Conservation (phyloP, 306 rosid genomes). For the Corylus heterophylla region DNA sequence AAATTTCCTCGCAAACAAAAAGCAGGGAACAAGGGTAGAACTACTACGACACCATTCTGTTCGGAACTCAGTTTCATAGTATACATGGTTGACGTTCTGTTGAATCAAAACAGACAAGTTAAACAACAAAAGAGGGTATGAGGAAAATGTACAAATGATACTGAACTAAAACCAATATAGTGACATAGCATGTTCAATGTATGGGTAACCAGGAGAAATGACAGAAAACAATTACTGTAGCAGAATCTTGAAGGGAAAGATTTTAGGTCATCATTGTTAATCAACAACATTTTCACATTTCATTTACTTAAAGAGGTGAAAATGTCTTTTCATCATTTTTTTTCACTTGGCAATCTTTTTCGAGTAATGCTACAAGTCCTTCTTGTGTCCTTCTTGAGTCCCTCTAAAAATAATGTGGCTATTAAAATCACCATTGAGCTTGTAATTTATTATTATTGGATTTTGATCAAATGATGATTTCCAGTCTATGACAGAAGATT, state of each 20-base stretch:
- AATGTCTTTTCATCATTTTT: background rate
- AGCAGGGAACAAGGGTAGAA: conserved; percentile 72
- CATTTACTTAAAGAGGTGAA: background rate
- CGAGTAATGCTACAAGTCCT: no score
- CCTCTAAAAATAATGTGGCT: no score
- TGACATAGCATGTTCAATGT: background rate
- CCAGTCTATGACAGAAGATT: conserved; percentile 59
- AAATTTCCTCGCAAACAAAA: conserved; percentile 88
- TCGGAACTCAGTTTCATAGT: conserved; percentile 76
- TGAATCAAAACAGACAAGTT: conserved; percentile 8
- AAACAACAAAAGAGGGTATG: conserved; percentile 8
- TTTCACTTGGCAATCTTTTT: background rate
- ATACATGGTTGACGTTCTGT: conserved; percentile 81
- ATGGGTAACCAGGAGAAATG: no score
- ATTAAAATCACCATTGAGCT: no score
- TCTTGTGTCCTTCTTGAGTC: no score
- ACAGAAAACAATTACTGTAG: no score
- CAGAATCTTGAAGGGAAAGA: no score
- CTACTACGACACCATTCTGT: conserved; percentile 88
- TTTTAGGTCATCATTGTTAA: no score
- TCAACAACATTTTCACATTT: background rate
- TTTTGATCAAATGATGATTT: no score
- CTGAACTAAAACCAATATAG: background rate
- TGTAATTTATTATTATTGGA: no score
- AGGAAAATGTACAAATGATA: conserved; percentile 4